A percentile compares a stretch with the other conserved stretches of the same genome.
phyloP scores from a whole-genome alignment of 2,329 filamentous ascomycete species.

The Penicillium olsonii region DNA sequence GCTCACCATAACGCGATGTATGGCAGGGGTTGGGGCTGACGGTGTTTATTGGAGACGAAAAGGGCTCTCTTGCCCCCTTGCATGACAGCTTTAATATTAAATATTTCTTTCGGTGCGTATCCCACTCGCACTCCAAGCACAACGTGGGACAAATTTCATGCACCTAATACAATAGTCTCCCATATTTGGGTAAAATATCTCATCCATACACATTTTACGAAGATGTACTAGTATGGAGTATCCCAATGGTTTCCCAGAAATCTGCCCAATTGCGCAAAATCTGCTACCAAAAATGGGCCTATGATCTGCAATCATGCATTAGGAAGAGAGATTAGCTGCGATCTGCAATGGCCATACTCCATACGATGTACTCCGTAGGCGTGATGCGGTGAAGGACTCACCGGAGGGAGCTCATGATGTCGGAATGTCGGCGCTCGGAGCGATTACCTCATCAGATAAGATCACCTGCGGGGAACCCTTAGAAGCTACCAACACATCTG shows the following conservation, averaged over 20 bases:
- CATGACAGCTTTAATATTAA: neutral
- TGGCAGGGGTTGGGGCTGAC: neutral
- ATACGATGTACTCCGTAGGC: too few species aligned
- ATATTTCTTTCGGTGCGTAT: neutral
- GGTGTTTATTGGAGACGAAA: neutral
- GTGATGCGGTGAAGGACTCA: neutral
- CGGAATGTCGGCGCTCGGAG: conserved; percentile 1
- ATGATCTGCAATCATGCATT: neutral
- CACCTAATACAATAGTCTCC: neutral
- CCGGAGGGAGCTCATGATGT: neutral
- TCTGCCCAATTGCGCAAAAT: neutral
- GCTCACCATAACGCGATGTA: neutral
- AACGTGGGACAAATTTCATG: neutral
- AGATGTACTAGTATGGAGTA: neutral
- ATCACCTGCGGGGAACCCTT: conserved; percentile 27
- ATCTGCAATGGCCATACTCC: neutral
- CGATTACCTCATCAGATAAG: conserved; percentile 29
- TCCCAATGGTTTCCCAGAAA: neutral
- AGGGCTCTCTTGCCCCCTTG: neutral
- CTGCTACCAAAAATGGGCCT: neutral
- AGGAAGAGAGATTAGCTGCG: neutral
- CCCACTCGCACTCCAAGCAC: neutral
- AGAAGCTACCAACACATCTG: conserved; percentile 30
- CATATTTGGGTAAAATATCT: neutral
- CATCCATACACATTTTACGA: neutral